A percentile compares a stretch with the other conserved stretches of the same genome.
Evolutionary conservation across 1,284 basidiomycete genomes (phyloP).

Genomic region (Baeospora myosura): DNA sequence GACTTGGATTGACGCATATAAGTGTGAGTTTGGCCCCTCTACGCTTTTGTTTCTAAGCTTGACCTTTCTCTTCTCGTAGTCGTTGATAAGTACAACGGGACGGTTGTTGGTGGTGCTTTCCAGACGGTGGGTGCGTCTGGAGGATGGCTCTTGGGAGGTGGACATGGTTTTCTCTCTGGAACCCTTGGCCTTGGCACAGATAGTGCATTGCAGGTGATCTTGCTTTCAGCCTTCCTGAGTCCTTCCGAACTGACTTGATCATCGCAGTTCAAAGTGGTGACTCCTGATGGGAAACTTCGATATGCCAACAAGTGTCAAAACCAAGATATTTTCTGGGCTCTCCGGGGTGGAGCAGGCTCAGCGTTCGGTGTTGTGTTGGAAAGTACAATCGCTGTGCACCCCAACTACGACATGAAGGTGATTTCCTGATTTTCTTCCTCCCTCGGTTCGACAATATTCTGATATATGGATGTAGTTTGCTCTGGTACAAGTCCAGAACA

Average conservation of each 20-base stretch:
- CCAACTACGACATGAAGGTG: slow-evolving; percentile 3
- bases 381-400: slow-evolving; percentile 16
- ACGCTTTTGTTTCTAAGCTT: slow-evolving; percentile 1
- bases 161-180: slow-evolving; percentile 34
- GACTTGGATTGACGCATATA: slow-evolving; percentile 33
- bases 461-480: slow-evolving; percentile 17
- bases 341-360: slow-evolving; percentile 31
- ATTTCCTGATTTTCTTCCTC: neutral
- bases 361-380: slow-evolving; percentile 22
- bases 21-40: slow-evolving; percentile 14
- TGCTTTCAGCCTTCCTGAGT: neutral
- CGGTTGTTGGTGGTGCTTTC: slow-evolving; percentile 27
- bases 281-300: slow-evolving; percentile 29
- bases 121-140: slow-evolving; percentile 23
- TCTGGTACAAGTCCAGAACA: neutral
- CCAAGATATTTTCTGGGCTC: slow-evolving; percentile 35
- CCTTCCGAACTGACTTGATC: neutral
- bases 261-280: slow-evolving; percentile 35
- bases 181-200: slow-evolving; percentile 30
- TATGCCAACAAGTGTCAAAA: slow-evolving; percentile 34
- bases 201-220: slow-evolving; percentile 34
- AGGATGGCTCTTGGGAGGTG: slow-evolving; percentile 35
- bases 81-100: slow-evolving; percentile 31
- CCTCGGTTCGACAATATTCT: slow-evolving; percentile 11
- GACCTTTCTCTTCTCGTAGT: slow-evolving; percentile 15